phyloP scores from a whole-genome alignment of 2,329 filamentous ascomycete genomes.

The Botrytis medusae region DNA sequence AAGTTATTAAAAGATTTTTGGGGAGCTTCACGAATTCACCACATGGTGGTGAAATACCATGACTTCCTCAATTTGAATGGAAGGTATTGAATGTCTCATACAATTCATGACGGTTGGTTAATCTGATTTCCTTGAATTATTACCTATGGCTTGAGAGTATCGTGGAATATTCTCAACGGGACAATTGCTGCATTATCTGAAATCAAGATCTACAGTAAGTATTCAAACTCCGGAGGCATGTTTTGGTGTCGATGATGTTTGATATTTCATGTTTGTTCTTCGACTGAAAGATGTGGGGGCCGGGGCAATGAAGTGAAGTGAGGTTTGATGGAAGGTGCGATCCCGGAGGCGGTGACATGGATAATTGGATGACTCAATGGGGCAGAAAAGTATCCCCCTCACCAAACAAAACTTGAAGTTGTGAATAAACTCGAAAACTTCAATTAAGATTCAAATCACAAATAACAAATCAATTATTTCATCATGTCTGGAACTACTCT shows the following conservation, averaged over 20 bases:
- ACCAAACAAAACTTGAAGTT: not conserved
- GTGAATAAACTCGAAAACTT: not conserved
- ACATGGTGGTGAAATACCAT: not conserved
- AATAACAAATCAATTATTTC: constrained; percentile 25
- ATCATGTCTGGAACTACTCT: constrained; percentile 41
- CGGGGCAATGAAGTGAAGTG: not conserved
- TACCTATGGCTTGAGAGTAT: not conserved
- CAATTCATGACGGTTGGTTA: not conserved
- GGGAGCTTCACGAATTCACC: not conserved
- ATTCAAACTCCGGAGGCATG: not conserved
- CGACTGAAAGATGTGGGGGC: not conserved
- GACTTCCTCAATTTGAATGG: not conserved
- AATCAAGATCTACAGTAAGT: not conserved
- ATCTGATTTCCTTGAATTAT: not conserved
- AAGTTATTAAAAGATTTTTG: not conserved
- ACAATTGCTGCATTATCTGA: not conserved
- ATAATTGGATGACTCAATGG: constrained; percentile 8
- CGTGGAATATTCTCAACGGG: not conserved
- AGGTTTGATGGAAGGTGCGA: not conserved
- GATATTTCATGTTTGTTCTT: not conserved
- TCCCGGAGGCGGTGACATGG: constrained; percentile 17
- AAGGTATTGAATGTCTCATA: not conserved
- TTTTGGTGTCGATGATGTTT: not conserved
- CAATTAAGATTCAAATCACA: constrained; percentile 4
- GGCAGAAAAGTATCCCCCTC: constrained; percentile 15